phyloP scores from a whole-genome alignment of 257 asterid genomes.

The Solanum corneliomulleri region DNA sequence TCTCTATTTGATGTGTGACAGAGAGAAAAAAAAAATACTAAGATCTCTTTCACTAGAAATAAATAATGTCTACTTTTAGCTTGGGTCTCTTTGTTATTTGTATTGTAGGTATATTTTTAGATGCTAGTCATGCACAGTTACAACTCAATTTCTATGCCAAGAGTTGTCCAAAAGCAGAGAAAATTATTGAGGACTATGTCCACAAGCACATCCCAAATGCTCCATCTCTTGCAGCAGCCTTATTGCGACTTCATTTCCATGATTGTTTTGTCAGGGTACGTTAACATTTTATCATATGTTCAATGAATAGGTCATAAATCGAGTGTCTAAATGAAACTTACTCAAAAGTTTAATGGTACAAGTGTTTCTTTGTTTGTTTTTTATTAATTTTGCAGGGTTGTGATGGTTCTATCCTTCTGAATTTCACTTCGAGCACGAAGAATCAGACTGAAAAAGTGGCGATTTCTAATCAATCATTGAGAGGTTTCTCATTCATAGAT shows the following conservation, averaged over 20 bases:
- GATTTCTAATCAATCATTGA: background rate
- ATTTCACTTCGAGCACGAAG: constrained; percentile 6
- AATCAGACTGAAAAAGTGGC: constrained; percentile 3
- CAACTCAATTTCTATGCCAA: background rate
- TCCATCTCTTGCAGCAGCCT: constrained; percentile 15
- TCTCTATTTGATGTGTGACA: background rate
- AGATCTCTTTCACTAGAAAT: background rate
- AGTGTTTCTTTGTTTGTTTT: background rate
- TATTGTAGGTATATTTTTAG: background rate
- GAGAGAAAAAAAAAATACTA: background rate
- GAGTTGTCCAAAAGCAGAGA: constrained; percentile 3
- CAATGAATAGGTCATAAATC: too few relatives aligned
- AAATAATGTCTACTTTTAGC: background rate
- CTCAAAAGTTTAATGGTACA: too few relatives aligned
- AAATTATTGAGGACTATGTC: background rate
- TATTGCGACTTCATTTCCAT: constrained; percentile 20
- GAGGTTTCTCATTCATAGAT: constrained; percentile 5
- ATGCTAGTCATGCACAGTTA: background rate
- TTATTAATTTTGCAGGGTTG: background rate
- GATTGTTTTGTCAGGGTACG: constrained; percentile 24
- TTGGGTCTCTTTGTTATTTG: background rate
- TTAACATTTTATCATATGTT: background rate
- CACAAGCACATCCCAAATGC: background rate
- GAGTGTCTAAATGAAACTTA: background rate
- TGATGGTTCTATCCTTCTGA: constrained; percentile 9